Base-by-base conservation (phyloP, 106 monocot genomes). In the Phalaenopsis equestris region DNA sequence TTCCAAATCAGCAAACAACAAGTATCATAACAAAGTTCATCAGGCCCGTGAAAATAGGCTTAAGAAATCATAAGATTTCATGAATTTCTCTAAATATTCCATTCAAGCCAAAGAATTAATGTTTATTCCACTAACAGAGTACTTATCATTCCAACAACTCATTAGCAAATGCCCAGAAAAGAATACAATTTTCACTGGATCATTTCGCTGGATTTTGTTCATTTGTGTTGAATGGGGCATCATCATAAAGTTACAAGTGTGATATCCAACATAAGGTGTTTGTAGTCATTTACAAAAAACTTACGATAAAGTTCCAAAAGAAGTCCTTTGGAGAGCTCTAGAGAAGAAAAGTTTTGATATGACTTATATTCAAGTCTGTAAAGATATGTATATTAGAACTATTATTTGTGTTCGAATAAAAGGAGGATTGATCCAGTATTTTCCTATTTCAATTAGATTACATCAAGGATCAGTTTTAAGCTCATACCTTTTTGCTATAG, bases 51-150 rank as follows among this genome's bases (percentile, higher is more conserved):
- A 70, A 37, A 70, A 37, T 3, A 21, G 2, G 38, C 37, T 4
- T 15, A 70, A 39, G 11, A 37, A 37, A 12, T 39, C 70, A 70
- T 12, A 39, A 37, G 70, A 70, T 70, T 3, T 14, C 19, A 36
- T 38, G 38, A 70, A 0, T 70, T 70, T 30, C 18, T 7, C 21
- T 6, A 67, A 67, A 23, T 67, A 67, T 24, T 67, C n/a, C 30
- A 70, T 37, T 14, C 70, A 70, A 70, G 70, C 12, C 67, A 70
- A 68, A 12, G 70, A 70, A 5, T 70, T 37, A 70, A 70, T 61
- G 61, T 10, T 36, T 70, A 37, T 36, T 36, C 1, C 4, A 12
- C 70, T 70, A 14, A 3, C 67, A 38, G 1, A 67, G 36, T 18
- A 39, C 0, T 0, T 23, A 18, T 67, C 67, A 67, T 6, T 67